Evolutionary conservation across 2,329 filamentous ascomycete species (phyloP), one percentile per base, ranked within the genome.

Genomic region (Botrytis fragariae): DNA sequence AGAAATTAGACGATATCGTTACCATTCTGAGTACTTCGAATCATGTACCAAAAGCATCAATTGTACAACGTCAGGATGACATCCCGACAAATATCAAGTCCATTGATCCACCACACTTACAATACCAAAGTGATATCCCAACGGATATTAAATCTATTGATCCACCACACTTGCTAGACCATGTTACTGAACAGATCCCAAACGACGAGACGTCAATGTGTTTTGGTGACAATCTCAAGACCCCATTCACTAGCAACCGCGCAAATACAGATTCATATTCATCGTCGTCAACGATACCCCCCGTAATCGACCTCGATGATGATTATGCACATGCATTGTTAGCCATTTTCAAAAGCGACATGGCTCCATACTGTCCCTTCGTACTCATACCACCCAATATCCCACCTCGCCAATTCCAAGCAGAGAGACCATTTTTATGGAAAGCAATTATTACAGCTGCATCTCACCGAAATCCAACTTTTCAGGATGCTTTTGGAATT

Each of bases 1-100:
- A 69, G 45, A 76, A 76, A 57, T 51, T 76, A 32, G 73, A 76
- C 60, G 73, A 54, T 45, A 69, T 75, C 20, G 74, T 75, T n/a
- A 73, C 42, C 25, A 72, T 76, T 39, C 57, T 75, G 5, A 72
- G 37, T 35, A 51, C 48, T 20, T 48, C 63, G 6, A 73, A 72
- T 35, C 42, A 67, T 6, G 8, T 54, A 51, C 45, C 61, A 35
- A 32, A 37, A 54, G 70, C 29, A 57, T 44, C 44, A 29, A 37
- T 29, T n/a, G 9, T 35, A 35, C 39, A 39, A 51, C 25, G 1
- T 29, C 71, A 63, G 8, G 7, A 14, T 65, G 22, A 18, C 7
- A n/a, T 44, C 29, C 16, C n/a, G 8, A 32, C 9, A 3, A 14
- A 64, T 32, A 32, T 8, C 1, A 32, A 44, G n/a, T 29, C 16